Evolutionary conservation across 495 filamentous ascomycete species (phyloP).

Genomic region (Jackrogersella multiformis): DNA sequence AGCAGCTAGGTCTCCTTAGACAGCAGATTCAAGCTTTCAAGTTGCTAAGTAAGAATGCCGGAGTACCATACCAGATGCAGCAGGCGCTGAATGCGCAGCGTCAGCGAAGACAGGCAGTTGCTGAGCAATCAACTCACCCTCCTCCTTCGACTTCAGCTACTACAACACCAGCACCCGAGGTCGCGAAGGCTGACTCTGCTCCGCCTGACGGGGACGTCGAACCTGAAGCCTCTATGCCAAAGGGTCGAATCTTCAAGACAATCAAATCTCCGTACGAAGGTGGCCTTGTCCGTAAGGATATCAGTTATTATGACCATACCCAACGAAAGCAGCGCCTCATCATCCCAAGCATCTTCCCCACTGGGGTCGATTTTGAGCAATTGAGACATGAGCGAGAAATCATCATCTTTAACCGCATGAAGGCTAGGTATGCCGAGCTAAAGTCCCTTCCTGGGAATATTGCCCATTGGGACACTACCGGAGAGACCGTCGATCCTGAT

Average conservation of each 20-base stretch:
- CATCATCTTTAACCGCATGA: slow-evolving; percentile 88
- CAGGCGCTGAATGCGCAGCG: slow-evolving; percentile 78
- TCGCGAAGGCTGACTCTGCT: slow-evolving; percentile 39
- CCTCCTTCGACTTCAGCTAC: slow-evolving; percentile 48
- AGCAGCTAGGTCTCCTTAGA: slow-evolving; percentile 75
- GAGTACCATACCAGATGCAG: slow-evolving; percentile 76
- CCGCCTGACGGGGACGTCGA: slow-evolving; percentile 46
- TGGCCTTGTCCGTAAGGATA: slow-evolving; percentile 60
- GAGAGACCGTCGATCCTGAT: slow-evolving; percentile 74
- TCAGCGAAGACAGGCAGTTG: slow-evolving; percentile 68
- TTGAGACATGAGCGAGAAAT: slow-evolving; percentile 85
- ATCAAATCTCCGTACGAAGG: slow-evolving; percentile 73
- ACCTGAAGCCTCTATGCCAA: slow-evolving; percentile 36
- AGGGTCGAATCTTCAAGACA: slow-evolving; percentile 58
- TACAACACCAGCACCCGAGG: slow-evolving; percentile 56
- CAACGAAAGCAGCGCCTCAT: slow-evolving; percentile 74
- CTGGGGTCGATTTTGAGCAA: slow-evolving; percentile 85
- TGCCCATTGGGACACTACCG: slow-evolving; percentile 81
- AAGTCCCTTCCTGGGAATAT: slow-evolving; percentile 83
- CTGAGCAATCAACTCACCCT: slow-evolving; percentile 58
- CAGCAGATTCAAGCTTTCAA: slow-evolving; percentile 87
- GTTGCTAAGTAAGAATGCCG: slow-evolving; percentile 78
- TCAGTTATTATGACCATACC: slow-evolving; percentile 82
- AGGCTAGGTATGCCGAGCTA: slow-evolving; percentile 80
- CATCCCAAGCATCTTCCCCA: slow-evolving; percentile 86